phyloP scores from a whole-genome alignment of 1,284 basidiomycete species.

The Earliella scabrosa region DNA sequence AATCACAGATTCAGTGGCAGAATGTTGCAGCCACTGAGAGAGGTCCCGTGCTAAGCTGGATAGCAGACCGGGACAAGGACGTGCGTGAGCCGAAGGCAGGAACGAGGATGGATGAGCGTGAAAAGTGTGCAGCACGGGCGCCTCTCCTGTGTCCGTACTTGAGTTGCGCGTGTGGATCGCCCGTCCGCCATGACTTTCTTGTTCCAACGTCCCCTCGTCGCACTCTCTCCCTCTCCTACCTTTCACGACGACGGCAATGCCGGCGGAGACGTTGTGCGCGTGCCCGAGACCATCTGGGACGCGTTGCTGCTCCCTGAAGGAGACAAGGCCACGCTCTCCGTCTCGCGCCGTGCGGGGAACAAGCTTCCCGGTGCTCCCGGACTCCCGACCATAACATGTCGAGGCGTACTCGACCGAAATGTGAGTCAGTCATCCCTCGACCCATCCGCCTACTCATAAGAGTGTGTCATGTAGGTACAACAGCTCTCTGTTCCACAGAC shows the following conservation, averaged over 20 bases:
- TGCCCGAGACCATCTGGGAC: constrained; percentile 25
- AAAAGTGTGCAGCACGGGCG: constrained; percentile 25
- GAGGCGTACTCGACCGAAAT: constrained; percentile 19
- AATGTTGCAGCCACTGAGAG: neutral
- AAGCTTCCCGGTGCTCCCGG: constrained; percentile 5
- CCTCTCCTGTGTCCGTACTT: constrained; percentile 2
- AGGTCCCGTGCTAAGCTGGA: constrained; percentile 3
- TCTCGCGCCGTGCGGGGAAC: constrained; percentile 13
- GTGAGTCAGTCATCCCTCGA: constrained; percentile 8
- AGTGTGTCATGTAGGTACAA: constrained; percentile 1
- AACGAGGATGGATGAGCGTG: constrained; percentile 17
- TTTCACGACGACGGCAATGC: constrained; percentile 10
- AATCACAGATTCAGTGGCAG: neutral
- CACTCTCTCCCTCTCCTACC: constrained; percentile 7
- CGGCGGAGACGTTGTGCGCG: constrained; percentile 13
- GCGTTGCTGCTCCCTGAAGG: constrained; percentile 10
- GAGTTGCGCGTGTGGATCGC: too few relatives aligned
- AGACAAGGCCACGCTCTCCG: constrained; percentile 19
- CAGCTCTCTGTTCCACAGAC: constrained; percentile 18
- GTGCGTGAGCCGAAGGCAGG: constrained; percentile 8
- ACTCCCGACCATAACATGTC: constrained; percentile 17
- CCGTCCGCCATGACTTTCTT: constrained; percentile 28
- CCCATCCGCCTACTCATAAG: too few relatives aligned
- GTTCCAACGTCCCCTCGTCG: constrained; percentile 27
- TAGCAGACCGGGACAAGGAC: constrained; percentile 1